Evolutionary conservation across 148 eudicot genomes (phyloP).

Genomic region (Pharnaceum exiguum): DNA sequence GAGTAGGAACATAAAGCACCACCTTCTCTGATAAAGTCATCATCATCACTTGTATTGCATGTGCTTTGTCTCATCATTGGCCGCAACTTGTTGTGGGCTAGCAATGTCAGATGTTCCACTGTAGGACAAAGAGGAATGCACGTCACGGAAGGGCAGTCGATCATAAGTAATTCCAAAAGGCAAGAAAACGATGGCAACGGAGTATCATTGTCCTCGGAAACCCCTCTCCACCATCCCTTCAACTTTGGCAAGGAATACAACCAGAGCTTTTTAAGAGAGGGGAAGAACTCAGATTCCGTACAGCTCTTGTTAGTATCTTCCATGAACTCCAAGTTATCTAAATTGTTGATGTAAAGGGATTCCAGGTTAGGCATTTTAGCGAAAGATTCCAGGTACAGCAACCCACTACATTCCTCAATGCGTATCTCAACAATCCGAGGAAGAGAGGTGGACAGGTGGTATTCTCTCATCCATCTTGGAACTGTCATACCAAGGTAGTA

Average conservation of each 20-base stretch:
- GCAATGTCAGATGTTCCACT: background rate
- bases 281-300: background rate
- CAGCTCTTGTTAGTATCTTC: background rate
- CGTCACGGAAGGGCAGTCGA: background rate
- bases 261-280: slow-evolving; percentile 1
- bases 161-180: background rate
- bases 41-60: too few species aligned
- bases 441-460: too few species aligned
- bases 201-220: background rate
- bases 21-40: too few species aligned
- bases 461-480: background rate
- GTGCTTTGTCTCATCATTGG: too few species aligned
- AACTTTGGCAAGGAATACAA: background rate
- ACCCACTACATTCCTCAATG: rapidly evolving
- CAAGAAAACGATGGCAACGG: too few species aligned
- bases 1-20: too few species aligned
- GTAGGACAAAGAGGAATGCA: background rate
- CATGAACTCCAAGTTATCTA: background rate
- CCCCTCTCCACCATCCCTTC: slow-evolving; percentile 4
- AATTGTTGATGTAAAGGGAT: background rate
- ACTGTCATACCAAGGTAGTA: background rate
- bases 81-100: too few species aligned
- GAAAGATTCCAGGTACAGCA: background rate
- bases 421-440: background rate
- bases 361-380: background rate